Evolutionary conservation across 2,329 filamentous ascomycete genomes (phyloP), one percentile per base, ranked within the genome.

Genomic region (Calonectria fujianensis): DNA sequence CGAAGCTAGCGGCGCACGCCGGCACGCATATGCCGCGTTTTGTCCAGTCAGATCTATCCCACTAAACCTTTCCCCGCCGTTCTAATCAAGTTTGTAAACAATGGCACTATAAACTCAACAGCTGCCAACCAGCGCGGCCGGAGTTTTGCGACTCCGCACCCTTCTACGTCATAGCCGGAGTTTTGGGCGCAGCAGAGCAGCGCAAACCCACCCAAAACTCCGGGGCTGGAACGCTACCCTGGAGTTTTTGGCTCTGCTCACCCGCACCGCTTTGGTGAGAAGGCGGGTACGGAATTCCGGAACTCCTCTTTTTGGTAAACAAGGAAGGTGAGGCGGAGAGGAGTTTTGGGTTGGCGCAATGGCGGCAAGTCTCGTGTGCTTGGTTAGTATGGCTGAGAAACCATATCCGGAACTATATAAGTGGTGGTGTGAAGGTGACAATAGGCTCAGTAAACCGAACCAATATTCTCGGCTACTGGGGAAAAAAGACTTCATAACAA

Each of bases 281-380:
- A 63, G 27, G n/a, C 57, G 57, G 57, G 24, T 63, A 63, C 39
- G 14, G 57, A 41, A 63, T 63, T 63, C 57, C 57, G 57, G 6
- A 16, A 63, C 57, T 63, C 57, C 57, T 63, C 57, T 31, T 29
- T 39, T 24, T 24, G 18, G 18, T 10, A 1, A 5, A n/a, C 5
- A 7, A 6, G 3, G 9, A 20, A 29, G 31, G 24, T 20, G 37
- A 41, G 57, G n/a, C 37, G 35, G 57, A 27, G 24, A 18, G n/a
- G 27, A 29, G n/a, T 29, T 29, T 63, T 16, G 57, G 57, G 24
- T 29, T 20, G 24, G 57, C 14, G 16, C 16, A 29, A 41, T 63
- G 32, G 29, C 24, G 14, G 13, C 57, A 61, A 29, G 57, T 63
- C 35, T 63, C 57, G 24, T 61, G 24, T 61, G 57, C 16, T 10